A percentile compares a stretch with the other conserved stretches of the same genome.
Evolutionary conservation across 164 flowering plant species (phyloP).

Genomic region (Sedum album): DNA sequence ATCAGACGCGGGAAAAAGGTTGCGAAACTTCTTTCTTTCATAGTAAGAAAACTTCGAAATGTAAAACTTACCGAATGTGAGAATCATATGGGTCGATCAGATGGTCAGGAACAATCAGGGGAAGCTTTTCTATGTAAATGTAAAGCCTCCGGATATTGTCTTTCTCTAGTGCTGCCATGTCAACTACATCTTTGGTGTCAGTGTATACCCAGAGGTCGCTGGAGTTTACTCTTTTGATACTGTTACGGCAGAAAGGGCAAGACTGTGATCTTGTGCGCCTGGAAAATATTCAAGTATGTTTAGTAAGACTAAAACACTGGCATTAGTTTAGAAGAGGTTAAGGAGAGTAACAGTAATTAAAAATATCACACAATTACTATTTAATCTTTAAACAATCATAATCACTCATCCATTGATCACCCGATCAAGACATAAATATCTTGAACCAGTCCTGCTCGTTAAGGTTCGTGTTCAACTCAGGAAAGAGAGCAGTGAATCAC

Average conservation of each 20-base stretch:
- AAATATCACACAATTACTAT: no score
- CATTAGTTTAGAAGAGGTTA: no score
- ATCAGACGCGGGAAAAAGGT: no score
- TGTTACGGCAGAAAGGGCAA: slow-evolving; percentile 79
- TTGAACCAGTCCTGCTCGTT: no score
- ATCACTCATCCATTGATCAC: no score
- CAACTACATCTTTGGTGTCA: slow-evolving; percentile 54
- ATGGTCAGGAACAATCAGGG: slow-evolving; percentile 50
- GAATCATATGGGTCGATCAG: slow-evolving; percentile 50
- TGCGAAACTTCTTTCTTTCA: no score
- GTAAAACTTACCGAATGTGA: slow-evolving; percentile 26
- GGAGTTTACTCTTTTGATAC: slow-evolving; percentile 70
- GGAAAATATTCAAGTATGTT: slow-evolving; percentile 11
- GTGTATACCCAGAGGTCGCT: slow-evolving; percentile 72
- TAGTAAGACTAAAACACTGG: neutral
- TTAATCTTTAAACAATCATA: no score
- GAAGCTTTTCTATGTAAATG: slow-evolving; percentile 73
- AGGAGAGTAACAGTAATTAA: no score
- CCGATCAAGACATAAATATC: no score
- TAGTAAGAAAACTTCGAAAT: no score
- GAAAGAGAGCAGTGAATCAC: no score
- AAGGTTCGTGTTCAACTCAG: no score
- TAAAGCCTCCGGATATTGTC: slow-evolving; percentile 65
- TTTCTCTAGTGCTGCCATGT: slow-evolving; percentile 45
- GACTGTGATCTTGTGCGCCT: slow-evolving; percentile 74